These are phyloP conservation scores for Kodamaea jinghongensis DNA, from an alignment of 805 yeast genomes.

Conservation along the genomic window DNA sequence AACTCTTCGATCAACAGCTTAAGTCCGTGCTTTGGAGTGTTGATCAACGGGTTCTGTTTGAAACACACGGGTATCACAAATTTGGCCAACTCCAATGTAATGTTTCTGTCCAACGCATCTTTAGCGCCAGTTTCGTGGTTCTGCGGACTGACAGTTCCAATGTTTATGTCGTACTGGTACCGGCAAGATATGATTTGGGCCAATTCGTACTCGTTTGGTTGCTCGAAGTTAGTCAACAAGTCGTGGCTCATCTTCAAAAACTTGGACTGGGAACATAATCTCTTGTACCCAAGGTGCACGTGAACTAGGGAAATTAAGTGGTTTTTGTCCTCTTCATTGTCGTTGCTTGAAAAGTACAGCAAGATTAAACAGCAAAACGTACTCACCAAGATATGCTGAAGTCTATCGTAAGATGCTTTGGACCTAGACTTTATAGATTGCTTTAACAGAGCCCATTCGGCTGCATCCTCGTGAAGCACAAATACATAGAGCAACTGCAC, in stretches of 20 bases:
- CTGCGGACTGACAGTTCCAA: constrained; percentile 58
- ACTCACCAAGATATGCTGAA: constrained; percentile 46
- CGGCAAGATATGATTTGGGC: constrained; percentile 78
- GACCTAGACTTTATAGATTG: constrained; percentile 45
- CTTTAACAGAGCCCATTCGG: constrained; percentile 33
- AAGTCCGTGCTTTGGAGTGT: constrained; percentile 64
- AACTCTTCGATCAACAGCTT: constrained; percentile 70
- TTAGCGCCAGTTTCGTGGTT: constrained; percentile 54
- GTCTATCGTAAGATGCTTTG: constrained; percentile 37
- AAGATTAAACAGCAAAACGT: constrained; percentile 32
- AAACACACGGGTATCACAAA: constrained; percentile 56
- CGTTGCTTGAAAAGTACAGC: constrained; percentile 30
- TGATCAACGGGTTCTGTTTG: constrained; percentile 56
- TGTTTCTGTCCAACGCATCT: constrained; percentile 24
- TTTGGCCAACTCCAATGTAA: constrained; percentile 38
- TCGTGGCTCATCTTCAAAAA: constrained; percentile 62
- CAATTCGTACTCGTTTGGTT: constrained; percentile 59
- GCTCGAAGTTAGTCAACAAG: constrained; percentile 43
- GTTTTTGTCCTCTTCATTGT: constrained; percentile 17
- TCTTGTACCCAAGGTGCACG: constrained; percentile 64
- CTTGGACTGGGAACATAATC: constrained; percentile 62
- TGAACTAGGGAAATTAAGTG: constrained; percentile 61
- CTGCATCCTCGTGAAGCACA: constrained; percentile 52
- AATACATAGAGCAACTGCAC: constrained; percentile 48
- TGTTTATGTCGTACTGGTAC: constrained; percentile 62